Percentiles rank a stretch among this genome's conserved stretches.
Conservation (phyloP, 108 stramenopile species). For the Cyclostephanos tholiformis region DNA sequence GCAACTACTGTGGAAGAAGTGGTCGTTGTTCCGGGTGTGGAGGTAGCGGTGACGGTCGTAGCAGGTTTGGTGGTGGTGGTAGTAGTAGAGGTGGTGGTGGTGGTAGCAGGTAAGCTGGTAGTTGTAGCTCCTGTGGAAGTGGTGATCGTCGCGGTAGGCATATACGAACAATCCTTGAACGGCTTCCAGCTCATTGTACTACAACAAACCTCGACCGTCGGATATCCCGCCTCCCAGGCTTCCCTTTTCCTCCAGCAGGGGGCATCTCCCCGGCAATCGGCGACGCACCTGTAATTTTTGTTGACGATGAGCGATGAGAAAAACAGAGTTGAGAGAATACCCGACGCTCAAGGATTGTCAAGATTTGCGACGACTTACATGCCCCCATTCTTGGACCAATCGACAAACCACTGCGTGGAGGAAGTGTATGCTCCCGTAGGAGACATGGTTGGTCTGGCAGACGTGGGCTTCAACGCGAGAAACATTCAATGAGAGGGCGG, state of each 20-base stretch:
- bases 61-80: too few species aligned
- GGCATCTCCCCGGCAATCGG: neutral
- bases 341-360: neutral
- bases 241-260: constrained; percentile 1
- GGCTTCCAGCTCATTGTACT: constrained; percentile 22
- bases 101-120: constrained; percentile 2
- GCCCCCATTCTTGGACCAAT: neutral
- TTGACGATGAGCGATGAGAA: neutral
- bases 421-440: neutral
- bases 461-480: neutral
- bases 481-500: too few species aligned
- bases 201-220: constrained; percentile 10
- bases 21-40: constrained; percentile 6
- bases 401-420: neutral
- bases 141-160: neutral
- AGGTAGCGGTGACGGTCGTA: too few species aligned
- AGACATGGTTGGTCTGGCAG: neutral
- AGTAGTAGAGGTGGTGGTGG: neutral
- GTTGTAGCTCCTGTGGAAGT: constrained; percentile 6
- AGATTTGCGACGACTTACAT: neutral
- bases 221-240: neutral
- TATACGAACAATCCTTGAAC: constrained; percentile 20
- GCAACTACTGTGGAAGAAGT: neutral
- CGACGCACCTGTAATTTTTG: neutral
- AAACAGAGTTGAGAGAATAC: neutral